Evolutionary conservation across 2,329 filamentous ascomycete genomes (phyloP).

Genomic region (Calonectria montana): DNA sequence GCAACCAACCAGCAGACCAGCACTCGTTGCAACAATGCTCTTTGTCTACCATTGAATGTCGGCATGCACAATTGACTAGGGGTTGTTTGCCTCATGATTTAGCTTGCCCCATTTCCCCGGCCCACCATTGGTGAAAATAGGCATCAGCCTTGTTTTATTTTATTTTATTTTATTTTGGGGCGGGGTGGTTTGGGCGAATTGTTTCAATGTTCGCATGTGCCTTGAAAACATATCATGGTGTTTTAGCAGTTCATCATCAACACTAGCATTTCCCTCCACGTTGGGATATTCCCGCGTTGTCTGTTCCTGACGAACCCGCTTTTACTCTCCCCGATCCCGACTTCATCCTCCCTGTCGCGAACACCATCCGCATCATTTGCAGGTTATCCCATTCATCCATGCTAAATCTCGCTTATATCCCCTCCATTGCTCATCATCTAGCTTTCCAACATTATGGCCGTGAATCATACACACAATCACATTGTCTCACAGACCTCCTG

Average conservation of each 20-base stretch:
- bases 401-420: not conserved
- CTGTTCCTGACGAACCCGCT: not conserved
- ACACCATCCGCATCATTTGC: not conserved
- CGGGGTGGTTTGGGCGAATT: not conserved
- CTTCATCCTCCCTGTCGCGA: not conserved
- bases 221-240: not conserved
- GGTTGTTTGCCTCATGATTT: not conserved
- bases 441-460: not conserved
- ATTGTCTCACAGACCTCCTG: not conserved
- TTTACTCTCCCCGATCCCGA: not conserved
- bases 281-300: not conserved
- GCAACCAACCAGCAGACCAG: too few relatives aligned
- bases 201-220: not conserved
- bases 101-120: not conserved
- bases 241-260: not conserved
- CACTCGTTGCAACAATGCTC: not conserved
- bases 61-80: not conserved
- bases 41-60: not conserved
- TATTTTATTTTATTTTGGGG: not conserved
- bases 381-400: not conserved
- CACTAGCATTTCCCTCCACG: not conserved
- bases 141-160: not conserved
- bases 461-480: slow-evolving; percentile 10
- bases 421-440: not conserved
- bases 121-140: not conserved